Percentiles rank a stretch among this genome's conserved stretches.
phyloP scores from a whole-genome alignment of 2,329 filamentous ascomycete species.

The Tolypocladium ophioglossoides region DNA sequence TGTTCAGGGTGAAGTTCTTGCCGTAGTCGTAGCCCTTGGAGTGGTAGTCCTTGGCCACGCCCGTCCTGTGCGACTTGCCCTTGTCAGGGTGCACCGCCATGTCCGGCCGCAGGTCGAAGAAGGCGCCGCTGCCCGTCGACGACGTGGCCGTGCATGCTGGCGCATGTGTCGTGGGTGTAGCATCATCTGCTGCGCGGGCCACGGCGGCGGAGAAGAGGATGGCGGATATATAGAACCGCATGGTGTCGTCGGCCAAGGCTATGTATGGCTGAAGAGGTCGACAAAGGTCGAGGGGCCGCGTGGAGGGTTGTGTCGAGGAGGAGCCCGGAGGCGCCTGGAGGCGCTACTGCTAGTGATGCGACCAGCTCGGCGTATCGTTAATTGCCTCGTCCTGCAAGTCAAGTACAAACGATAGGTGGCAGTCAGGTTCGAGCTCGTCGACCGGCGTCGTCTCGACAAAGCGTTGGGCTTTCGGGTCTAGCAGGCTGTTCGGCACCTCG shows the following conservation, averaged over 20 bases:
- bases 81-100: conserved; percentile 34
- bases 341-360: not conserved
- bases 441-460: not conserved
- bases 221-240: conserved; percentile 16
- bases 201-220: conserved; percentile 24
- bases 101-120: conserved; percentile 48
- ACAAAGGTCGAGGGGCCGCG: not conserved
- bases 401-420: not conserved
- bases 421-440: not conserved
- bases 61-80: conserved; percentile 32
- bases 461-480: not conserved
- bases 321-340: not conserved
- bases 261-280: not conserved
- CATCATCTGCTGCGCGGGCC: conserved; percentile 21
- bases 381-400: not conserved
- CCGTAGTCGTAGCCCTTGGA: conserved; percentile 67
- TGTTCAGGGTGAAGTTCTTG: conserved; percentile 75
- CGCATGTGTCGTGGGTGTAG: conserved; percentile 30
- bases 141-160: conserved; percentile 47
- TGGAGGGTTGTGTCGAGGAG: not conserved
- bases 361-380: not conserved
- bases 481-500: not conserved
- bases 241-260: conserved; percentile 3
- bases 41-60: conserved; percentile 42
- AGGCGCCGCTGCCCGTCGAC: conserved; percentile 42